Evolutionary conservation across 2,329 filamentous ascomycete genomes (phyloP).

Genomic region (Fusarium sacchari): DNA sequence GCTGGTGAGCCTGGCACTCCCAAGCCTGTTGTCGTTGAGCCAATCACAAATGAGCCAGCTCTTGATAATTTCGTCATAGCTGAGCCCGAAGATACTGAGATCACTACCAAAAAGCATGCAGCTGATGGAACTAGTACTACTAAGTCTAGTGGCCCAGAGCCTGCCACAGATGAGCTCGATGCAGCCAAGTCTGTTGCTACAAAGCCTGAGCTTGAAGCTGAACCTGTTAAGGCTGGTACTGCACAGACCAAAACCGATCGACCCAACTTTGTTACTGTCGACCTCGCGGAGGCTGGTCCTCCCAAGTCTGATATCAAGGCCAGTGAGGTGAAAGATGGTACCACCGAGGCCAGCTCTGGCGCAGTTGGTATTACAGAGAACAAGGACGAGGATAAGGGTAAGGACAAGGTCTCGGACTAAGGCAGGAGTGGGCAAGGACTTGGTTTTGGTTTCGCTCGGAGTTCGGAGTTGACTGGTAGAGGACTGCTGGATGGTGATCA

Average conservation of each 20-base stretch:
- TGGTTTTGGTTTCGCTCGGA: background rate
- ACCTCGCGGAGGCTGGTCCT: background rate
- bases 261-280: background rate
- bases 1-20: background rate
- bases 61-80: background rate
- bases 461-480: background rate
- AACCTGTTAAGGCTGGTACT: background rate
- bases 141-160: too few species aligned
- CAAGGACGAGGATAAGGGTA: background rate
- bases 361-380: background rate
- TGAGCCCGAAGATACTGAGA: background rate
- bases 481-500: too few species aligned
- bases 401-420: background rate
- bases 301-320: background rate
- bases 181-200: background rate
- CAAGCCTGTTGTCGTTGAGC: background rate
- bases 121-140: accelerated
- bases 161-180: background rate
- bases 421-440: background rate
- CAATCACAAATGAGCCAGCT: background rate
- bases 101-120: background rate
- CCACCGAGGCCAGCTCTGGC: background rate
- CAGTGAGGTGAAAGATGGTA: background rate
- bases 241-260: background rate
- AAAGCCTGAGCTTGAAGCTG: background rate